Conservation (phyloP, 73 alveolate genomes). For the Tetrahymena thermophila region DNA sequence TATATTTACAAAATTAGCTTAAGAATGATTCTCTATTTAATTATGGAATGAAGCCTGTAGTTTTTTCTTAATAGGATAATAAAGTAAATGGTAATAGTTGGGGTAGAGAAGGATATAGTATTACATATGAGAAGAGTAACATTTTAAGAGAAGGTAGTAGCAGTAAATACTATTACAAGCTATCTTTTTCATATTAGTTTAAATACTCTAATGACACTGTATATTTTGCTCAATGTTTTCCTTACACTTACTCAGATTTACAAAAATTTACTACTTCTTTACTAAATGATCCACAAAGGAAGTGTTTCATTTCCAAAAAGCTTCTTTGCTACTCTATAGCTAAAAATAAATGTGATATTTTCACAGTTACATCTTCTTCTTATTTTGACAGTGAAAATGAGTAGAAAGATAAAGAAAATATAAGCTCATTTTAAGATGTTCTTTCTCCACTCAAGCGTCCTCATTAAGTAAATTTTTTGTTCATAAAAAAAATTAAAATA, state of each 20-base stretch:
- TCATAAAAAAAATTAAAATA: neutral
- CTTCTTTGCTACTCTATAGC: neutral
- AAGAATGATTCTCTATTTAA: constrained; percentile 75
- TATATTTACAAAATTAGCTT: neutral
- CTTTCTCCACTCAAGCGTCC: neutral
- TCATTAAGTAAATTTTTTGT: neutral
- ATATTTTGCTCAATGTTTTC: constrained; percentile 68
- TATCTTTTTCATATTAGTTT: constrained; percentile 55
- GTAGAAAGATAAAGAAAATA: neutral
- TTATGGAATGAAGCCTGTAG: constrained; percentile 88
- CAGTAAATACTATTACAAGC: constrained; percentile 35
- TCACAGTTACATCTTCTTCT: constrained; percentile 16
- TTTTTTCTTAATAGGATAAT: constrained; percentile 46
- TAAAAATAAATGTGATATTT: constrained; percentile 2
- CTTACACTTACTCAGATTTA: constrained; percentile 64
- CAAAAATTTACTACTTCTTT: neutral
- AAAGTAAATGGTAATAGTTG: neutral
- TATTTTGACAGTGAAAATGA: neutral
- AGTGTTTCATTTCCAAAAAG: constrained; percentile 9
- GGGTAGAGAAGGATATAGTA: constrained; percentile 17
- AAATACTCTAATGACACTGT: constrained; percentile 42
- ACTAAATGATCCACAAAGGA: neutral
- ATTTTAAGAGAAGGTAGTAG: constrained; percentile 1
- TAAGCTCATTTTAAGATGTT: neutral
- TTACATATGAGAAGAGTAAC: constrained; percentile 20